These are phyloP conservation scores for Fragilaria radians DNA, from an alignment of 108 stramenopile species.

Conservation along the genomic window DNA sequence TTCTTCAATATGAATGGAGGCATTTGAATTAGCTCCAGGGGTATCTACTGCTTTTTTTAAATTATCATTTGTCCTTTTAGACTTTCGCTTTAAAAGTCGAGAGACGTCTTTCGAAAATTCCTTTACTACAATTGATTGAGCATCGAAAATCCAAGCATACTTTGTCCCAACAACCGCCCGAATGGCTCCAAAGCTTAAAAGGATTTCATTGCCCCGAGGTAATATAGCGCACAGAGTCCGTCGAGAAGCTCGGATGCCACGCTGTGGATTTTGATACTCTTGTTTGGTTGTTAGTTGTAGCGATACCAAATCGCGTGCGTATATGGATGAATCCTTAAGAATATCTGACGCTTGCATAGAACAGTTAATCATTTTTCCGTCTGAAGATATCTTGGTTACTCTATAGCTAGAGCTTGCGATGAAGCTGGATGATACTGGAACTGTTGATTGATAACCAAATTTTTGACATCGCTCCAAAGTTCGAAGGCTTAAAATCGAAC, in stretches of 20 bases:
- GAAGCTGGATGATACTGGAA: too few relatives aligned
- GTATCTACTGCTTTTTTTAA: not conserved
- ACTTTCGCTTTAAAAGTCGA: too few relatives aligned
- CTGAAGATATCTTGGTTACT: too few relatives aligned
- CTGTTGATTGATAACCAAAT: too few relatives aligned
- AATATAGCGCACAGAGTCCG: conserved; percentile 62
- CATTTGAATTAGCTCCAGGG: not conserved
- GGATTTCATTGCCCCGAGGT: conserved; percentile 55
- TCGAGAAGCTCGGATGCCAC: conserved; percentile 17
- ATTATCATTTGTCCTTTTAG: not conserved
- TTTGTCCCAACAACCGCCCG: conserved; percentile 61
- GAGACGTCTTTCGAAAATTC: conserved; percentile 32
- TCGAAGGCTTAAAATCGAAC: too few relatives aligned
- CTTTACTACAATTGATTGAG: conserved; percentile 48
- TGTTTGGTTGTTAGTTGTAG: conserved; percentile 48
- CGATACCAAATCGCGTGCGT: conserved; percentile 75
- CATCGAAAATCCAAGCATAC: conserved; percentile 65
- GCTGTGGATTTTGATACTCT: conserved; percentile 22
- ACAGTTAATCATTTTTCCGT: too few relatives aligned
- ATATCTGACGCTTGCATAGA: conserved; percentile 44
- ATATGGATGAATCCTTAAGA: conserved; percentile 43
- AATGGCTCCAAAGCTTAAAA: conserved; percentile 69
- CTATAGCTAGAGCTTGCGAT: too few relatives aligned
- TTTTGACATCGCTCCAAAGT: too few relatives aligned
- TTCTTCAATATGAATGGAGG: conserved; percentile 1